A percentile compares a stretch with the other conserved stretches of the same genome.
Conservation (phyloP, 208 protist species). For the Blastocrithidia nonstop region DNA sequence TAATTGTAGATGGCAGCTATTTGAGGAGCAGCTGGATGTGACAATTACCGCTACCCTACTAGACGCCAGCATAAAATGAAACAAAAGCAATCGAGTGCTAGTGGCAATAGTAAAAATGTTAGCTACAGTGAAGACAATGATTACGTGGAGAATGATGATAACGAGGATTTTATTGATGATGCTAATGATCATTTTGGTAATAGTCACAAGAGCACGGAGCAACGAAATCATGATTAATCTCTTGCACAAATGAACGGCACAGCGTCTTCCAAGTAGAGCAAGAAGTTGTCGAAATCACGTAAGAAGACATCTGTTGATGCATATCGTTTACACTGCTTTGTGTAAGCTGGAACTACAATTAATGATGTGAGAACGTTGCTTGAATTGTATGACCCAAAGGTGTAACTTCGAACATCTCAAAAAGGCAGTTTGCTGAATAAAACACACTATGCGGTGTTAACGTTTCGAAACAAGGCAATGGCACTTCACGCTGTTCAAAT, state of each 20-base stretch:
- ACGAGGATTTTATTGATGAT: slow-evolving; percentile 20
- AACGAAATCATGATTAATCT: neutral
- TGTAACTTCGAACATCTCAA: slow-evolving; percentile 57
- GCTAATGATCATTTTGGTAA: slow-evolving; percentile 15
- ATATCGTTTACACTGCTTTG: slow-evolving; percentile 80
- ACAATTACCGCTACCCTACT: no score
- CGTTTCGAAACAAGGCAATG: slow-evolving; percentile 79
- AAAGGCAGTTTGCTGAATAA: slow-evolving; percentile 82
- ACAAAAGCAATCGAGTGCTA: no score
- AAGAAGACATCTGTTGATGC: slow-evolving; percentile 15
- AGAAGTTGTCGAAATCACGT: slow-evolving; percentile 16
- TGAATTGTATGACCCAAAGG: slow-evolving; percentile 74
- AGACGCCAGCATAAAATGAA: no score
- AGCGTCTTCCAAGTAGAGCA: slow-evolving; percentile 1
- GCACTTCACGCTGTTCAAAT: slow-evolving; percentile 63
- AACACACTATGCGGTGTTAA: slow-evolving; percentile 78
- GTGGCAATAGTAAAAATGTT: neutral
- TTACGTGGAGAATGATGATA: slow-evolving; percentile 22
- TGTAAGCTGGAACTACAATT: slow-evolving; percentile 71
- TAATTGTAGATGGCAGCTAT: no score
- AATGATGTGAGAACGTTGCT: slow-evolving; percentile 74
- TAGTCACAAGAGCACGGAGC: slow-evolving; percentile 6
- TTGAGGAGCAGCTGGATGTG: no score
- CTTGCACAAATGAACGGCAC: no score
- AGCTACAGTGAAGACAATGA: slow-evolving; percentile 20